Evolutionary conservation across 1,139 yeast species (phyloP).

Genomic region (Taphrina flavorubra): DNA sequence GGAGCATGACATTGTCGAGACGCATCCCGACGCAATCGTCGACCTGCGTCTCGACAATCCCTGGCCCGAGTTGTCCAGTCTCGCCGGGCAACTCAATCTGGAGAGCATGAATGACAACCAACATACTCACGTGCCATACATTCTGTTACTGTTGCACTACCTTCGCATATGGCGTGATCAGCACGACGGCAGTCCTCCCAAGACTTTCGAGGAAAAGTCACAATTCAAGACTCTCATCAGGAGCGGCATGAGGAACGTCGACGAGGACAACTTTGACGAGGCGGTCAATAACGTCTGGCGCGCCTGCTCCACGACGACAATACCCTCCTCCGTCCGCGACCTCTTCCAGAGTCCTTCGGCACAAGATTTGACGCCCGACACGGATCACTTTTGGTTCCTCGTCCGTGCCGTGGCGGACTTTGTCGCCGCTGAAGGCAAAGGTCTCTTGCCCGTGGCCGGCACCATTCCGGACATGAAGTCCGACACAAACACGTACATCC

Average conservation of each 20-base stretch:
- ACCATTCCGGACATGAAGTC: conserved; percentile 89
- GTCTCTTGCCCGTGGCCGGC: conserved; percentile 73
- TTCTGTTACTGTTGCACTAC: conserved; percentile 67
- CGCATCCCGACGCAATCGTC: conserved; percentile 70
- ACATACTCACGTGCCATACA: conserved; percentile 75
- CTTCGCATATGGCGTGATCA: conserved; percentile 52
- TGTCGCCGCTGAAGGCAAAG: conserved; percentile 51
- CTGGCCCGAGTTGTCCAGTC: conserved; percentile 71
- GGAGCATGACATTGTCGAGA: conserved; percentile 68
- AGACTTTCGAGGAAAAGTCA: conserved; percentile 57
- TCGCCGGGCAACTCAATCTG: conserved; percentile 61
- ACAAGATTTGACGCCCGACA: conserved; percentile 46
- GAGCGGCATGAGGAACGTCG: conserved; percentile 50
- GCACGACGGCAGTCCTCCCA: conserved; percentile 56
- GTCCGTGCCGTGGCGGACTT: conserved; percentile 63
- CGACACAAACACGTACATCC: conserved; percentile 66
- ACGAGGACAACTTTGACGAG: conserved; percentile 72
- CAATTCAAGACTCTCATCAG: conserved; percentile 56
- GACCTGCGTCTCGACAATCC: conserved; percentile 76
- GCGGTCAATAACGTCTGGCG: conserved; percentile 67
- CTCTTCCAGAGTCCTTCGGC: conserved; percentile 30
- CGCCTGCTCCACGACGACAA: conserved; percentile 44
- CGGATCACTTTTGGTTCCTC: conserved; percentile 65
- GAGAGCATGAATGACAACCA: conserved; percentile 58
- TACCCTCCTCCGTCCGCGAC: conserved; percentile 34